phyloP scores from a whole-genome alignment of 23 red algal genomes.

The Gracilaria gracilis region DNA sequence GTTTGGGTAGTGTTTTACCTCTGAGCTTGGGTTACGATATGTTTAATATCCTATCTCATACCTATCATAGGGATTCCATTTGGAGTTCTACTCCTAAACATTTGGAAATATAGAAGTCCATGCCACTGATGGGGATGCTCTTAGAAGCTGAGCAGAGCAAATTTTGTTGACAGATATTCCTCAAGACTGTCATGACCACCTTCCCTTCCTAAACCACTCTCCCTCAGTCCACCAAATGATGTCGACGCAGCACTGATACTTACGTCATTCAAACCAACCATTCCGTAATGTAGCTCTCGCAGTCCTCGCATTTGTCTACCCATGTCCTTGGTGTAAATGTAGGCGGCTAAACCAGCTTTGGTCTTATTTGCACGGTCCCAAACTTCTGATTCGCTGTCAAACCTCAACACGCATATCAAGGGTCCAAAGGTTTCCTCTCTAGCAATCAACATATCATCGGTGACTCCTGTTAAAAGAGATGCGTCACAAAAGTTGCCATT shows the following conservation, averaged over 20 bases:
- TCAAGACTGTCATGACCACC: constrained; percentile 79
- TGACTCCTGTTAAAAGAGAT: constrained; percentile 73
- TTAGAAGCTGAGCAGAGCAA: constrained; percentile 1
- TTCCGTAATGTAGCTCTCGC: constrained; percentile 72
- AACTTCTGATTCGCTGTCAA: constrained; percentile 74
- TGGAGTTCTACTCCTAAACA: too few relatives aligned
- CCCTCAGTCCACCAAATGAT: constrained; percentile 90
- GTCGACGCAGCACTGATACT: constrained; percentile 67
- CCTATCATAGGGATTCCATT: too few relatives aligned
- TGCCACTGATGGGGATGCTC: too few relatives aligned
- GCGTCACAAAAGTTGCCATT: constrained; percentile 68
- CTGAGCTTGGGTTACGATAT: too few relatives aligned
- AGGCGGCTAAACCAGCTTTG: constrained; percentile 75
- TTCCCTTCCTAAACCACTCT: constrained; percentile 84
- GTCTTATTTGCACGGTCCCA: constrained; percentile 53
- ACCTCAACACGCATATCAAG: constrained; percentile 66
- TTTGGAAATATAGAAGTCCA: too few relatives aligned
- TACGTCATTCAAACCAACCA: constrained; percentile 86
- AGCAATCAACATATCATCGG: constrained; percentile 66
- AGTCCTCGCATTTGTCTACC: constrained; percentile 19
- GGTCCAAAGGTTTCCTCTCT: constrained; percentile 90
- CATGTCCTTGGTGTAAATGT: constrained; percentile 76
- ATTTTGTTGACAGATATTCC: constrained; percentile 73
- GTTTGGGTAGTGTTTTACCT: too few relatives aligned
- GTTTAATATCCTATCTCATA: too few relatives aligned